Base-by-base conservation (phyloP, 441 rosid genomes). In the Bocquillonia castaneifolia region DNA sequence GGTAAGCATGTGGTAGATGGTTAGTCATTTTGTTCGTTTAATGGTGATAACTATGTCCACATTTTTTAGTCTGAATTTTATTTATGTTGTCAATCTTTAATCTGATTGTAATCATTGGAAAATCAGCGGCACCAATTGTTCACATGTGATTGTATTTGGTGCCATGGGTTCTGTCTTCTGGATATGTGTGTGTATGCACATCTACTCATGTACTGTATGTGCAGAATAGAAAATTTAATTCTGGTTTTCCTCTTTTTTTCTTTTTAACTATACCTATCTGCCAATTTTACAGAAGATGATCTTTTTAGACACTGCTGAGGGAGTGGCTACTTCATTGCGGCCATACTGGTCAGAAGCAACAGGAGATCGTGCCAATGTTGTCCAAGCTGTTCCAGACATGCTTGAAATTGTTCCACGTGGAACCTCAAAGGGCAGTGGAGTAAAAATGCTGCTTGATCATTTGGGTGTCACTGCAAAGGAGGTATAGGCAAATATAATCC, bases 331-430 rank as follows among this genome's bases (percentile, higher is more conserved):
- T 34, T 74, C 73, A 71, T 74, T 91, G 74, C 82, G 94, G 60
- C 98, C 98, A 18, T 86, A 86, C 77, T 94, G 98, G 97, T 81
- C 92, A 59, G 85, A 87, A 74, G 93, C 90, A 64, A 84, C 81
- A 20, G 78, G 76, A 72, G 85, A 61, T 66, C 83, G 74, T 36
- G 99, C 96, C 58, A 82, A 28, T 68, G 86, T 92, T 31, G 82
- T 90, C 59, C 99, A 87, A 87, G 86, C 97, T 73, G 78, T 86
- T 57, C 89, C 90, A 12, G 92, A 90, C 78, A 92, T 88, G 93
- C 91, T 94, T 61, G 99, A 93, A 74, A 87, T 93, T 20, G 86
- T 91, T 8, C 96, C 97, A 22, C 78, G 74, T 1, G 87, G 88
- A 75, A 91, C 97, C 64, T 90, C 97, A 25, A 92, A 94, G 76